Percentiles rank a stretch among this genome's conserved stretches.
These are phyloP conservation scores for Prunella vulgaris DNA, from an alignment of 257 asterid species.

Conservation along the genomic window DNA sequence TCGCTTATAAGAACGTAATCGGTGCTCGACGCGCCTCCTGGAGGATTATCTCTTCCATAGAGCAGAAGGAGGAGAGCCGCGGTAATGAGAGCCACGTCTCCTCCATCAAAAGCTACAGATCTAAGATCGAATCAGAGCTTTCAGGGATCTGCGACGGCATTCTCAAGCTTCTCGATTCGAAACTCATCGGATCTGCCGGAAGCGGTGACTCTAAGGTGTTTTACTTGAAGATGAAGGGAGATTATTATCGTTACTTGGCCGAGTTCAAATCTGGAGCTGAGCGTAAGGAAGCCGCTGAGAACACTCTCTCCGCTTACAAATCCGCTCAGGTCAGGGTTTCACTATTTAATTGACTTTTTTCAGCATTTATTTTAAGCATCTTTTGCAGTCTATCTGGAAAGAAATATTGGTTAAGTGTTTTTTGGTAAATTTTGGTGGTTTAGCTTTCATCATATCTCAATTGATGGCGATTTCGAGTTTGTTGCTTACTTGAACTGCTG, in stretches of 20 bases:
- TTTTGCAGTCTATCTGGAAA: background rate
- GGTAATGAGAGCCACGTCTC: conserved; percentile 54
- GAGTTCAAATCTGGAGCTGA: conserved; percentile 48
- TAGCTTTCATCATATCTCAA: background rate
- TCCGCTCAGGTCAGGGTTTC: conserved; percentile 48
- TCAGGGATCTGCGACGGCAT: conserved; percentile 44
- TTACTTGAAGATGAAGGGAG: conserved; percentile 53
- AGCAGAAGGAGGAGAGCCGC: conserved; percentile 59
- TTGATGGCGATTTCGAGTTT: background rate
- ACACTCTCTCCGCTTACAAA: conserved; percentile 54
- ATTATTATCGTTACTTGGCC: conserved; percentile 42
- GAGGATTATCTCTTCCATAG: conserved; percentile 49
- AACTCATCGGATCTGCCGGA: conserved; percentile 44
- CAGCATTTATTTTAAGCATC: background rate
- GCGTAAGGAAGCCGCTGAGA: conserved; percentile 57
- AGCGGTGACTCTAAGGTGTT: conserved; percentile 45
- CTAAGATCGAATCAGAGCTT: conserved; percentile 50
- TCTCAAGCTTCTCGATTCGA: conserved; percentile 44
- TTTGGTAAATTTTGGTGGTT: background rate
- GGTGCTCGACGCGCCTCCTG: conserved; percentile 58
- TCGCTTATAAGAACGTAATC: conserved; percentile 53
- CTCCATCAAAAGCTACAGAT: conserved; percentile 48
- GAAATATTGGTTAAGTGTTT: conserved; percentile 1
- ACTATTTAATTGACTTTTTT: background rate
- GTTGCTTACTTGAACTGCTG: background rate